These are phyloP conservation scores for Multifurca ochricompacta DNA, from an alignment of 768 basidiomycete species.

Conservation along the genomic window DNA sequence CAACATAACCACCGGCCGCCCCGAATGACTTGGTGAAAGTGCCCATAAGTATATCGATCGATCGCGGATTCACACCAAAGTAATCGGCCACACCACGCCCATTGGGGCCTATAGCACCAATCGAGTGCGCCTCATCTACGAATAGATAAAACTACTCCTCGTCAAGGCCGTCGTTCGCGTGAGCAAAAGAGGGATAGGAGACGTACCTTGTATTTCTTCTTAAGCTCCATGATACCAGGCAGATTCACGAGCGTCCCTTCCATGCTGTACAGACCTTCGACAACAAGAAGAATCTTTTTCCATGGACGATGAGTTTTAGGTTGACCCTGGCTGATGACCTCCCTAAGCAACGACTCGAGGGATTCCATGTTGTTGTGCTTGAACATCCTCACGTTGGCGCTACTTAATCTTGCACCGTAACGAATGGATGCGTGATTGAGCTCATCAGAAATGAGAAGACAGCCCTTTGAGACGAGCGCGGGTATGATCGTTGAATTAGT, in stretches of 20 bases:
- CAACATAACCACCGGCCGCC: conserved; percentile 90
- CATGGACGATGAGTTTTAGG: conserved; percentile 97
- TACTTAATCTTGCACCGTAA: conserved; percentile 82
- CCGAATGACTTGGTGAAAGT: conserved; percentile 97
- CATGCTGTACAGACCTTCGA: conserved; percentile 97
- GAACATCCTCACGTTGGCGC: conserved; percentile 86
- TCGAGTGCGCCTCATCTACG: conserved; percentile 95
- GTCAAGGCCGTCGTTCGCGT: not conserved
- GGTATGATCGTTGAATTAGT: conserved; percentile 93
- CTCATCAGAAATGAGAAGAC: conserved; percentile 94
- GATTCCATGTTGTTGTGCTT: conserved; percentile 93
- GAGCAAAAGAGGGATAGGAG: not conserved
- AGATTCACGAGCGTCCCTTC: conserved; percentile 91
- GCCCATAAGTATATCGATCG: conserved; percentile 93
- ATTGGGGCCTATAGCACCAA: conserved; percentile 90
- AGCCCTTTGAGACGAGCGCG: conserved; percentile 83
- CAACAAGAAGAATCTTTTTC: conserved; percentile 94
- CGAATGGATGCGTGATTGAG: conserved; percentile 94
- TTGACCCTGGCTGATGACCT: conserved; percentile 95
- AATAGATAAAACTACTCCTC: conserved; percentile 83
- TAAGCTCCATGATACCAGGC: conserved; percentile 75
- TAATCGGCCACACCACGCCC: conserved; percentile 96
- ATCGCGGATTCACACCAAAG: conserved; percentile 73
- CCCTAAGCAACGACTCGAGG: conserved; percentile 73
- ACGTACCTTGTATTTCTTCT: conserved; percentile 89